Conservation (phyloP, 2,329 filamentous ascomycete genomes). For the Aspergillus eucalypticola region DNA sequence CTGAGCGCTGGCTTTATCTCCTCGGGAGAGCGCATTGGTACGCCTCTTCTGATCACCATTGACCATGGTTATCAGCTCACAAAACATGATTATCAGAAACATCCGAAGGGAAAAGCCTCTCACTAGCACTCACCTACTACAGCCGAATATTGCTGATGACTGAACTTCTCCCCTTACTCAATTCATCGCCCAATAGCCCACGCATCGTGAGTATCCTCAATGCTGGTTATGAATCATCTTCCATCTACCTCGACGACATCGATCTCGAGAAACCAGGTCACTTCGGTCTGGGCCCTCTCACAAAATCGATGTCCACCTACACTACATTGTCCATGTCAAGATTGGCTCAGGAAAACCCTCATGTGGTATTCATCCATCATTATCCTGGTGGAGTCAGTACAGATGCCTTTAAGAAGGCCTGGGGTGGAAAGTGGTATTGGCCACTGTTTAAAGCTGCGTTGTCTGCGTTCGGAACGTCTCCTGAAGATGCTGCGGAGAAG, state of each 20-base stretch:
- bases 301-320: background rate
- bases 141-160: background rate
- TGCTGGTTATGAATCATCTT: background rate
- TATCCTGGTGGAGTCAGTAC: background rate
- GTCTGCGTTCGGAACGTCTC: background rate
- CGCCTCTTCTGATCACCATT: background rate
- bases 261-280: background rate
- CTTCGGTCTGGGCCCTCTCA: background rate
- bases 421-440: slow-evolving; percentile 2
- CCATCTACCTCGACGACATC: slow-evolving; percentile 2
- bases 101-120: background rate
- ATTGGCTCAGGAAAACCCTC: slow-evolving; percentile 1
- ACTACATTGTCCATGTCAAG: background rate
- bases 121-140: background rate
- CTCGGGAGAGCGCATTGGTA: background rate
- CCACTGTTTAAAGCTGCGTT: background rate
- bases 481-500: slow-evolving; percentile 4
- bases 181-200: background rate
- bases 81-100: background rate
- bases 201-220: slow-evolving; percentile 1
- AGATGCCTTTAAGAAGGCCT: slow-evolving; percentile 3
- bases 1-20: slow-evolving; percentile 1
- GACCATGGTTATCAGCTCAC: background rate
- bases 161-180: background rate
- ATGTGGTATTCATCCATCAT: slow-evolving; percentile 2